Base-by-base conservation (phyloP, 805 yeast genomes). In the Debaryomyces castellii region DNA sequence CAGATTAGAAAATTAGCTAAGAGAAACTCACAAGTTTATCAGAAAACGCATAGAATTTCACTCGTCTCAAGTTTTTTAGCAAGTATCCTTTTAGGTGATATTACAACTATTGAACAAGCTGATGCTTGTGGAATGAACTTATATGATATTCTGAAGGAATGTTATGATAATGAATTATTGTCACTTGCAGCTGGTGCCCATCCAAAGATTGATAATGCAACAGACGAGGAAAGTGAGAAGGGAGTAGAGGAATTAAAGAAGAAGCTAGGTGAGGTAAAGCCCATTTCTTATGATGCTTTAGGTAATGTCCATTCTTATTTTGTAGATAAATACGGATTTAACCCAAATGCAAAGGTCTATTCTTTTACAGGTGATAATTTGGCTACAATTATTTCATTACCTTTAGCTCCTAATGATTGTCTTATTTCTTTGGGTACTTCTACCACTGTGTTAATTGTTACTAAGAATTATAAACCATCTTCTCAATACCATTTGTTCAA, bases 71-170 rank as follows among this genome's bases (percentile, higher is more conserved):
- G 85, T 44, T 90, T 90, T 58, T 67, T 89, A 25, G 83, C 92
- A 5, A 79, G 89, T 23, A 68, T 91, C 10, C 71, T 91, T 24
- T 64, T 83, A 35, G 95, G 95, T 8, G 55, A 71, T 44, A 69
- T 87, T 37, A 74, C 85, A 3, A 74, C 77, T 2, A 69, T 89
- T 46, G 97, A 90, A 54, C 84, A 85, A 55, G 82, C 89, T 11
- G 97, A 91, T 65, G 96, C 88, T 1, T 89, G 97, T 67, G 97
- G 97, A 9, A 89, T 89, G 94, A 91, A 91, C 56, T 57, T 90
- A 39, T 89, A 88, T 70, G 91, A 88, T 62, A 77, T 90, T 34
- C 51, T 68, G n/a, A 68, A 77, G 9, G 70, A 74, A 25, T 61
- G 73, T 16, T 89, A 80, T 73, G 74, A 82, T 58, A 78, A 77